Evolutionary conservation across 768 basidiomycete species (phyloP).

Genomic region (Xerocomellus intermedius): DNA sequence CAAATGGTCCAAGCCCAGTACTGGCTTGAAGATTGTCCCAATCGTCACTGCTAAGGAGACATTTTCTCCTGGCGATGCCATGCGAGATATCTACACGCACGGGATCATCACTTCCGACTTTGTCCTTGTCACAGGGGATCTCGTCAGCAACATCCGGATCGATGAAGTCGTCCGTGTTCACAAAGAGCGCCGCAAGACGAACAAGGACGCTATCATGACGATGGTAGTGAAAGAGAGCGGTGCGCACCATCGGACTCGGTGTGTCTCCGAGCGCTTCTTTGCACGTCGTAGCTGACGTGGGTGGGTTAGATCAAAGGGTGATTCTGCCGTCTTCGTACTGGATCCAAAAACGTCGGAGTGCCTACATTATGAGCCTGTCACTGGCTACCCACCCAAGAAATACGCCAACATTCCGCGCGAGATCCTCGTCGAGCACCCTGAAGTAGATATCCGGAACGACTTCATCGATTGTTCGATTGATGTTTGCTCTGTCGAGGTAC

Average conservation of each 20-base stretch:
- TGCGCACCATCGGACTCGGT: slow-evolving; percentile 71
- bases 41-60: slow-evolving; percentile 85
- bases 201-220: slow-evolving; percentile 95
- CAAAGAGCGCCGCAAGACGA: slow-evolving; percentile 79
- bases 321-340: slow-evolving; percentile 76
- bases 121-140: slow-evolving; percentile 86
- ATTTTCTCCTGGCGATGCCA: slow-evolving; percentile 85
- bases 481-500: slow-evolving; percentile 89
- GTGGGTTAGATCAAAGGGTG: slow-evolving; percentile 57
- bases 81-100: slow-evolving; percentile 91
- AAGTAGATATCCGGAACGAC: slow-evolving; percentile 86
- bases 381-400: slow-evolving; percentile 64
- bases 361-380: slow-evolving; percentile 78
- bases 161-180: slow-evolving; percentile 87
- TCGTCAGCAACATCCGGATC: slow-evolving; percentile 91
- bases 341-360: slow-evolving; percentile 77
- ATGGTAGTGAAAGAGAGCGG: slow-evolving; percentile 88
- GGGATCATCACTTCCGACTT: slow-evolving; percentile 90
- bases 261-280: slow-evolving; percentile 20
- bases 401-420: slow-evolving; percentile 73
- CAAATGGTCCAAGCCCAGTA: slow-evolving; percentile 79
- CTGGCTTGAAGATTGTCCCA: slow-evolving; percentile 80
- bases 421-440: slow-evolving; percentile 65
- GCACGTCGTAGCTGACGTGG: neutral
- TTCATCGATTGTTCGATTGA: slow-evolving; percentile 88